Conservation (phyloP, 2,329 filamentous ascomycete species). For the Cladosporium sp. region DNA sequence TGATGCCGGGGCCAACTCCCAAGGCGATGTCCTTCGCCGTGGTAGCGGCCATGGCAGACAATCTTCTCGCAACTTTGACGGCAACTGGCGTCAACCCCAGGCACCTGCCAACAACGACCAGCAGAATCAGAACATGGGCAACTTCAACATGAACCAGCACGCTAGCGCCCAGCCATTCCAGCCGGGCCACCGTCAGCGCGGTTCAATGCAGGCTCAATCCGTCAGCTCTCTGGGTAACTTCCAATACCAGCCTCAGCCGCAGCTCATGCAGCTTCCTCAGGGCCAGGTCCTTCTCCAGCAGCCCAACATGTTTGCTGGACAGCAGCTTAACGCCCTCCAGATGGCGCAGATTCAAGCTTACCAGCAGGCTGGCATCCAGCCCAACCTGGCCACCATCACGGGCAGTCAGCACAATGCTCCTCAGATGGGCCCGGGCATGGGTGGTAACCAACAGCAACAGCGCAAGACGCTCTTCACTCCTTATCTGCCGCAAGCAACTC, state of each 20-base stretch:
- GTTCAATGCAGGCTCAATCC: constrained; percentile 76
- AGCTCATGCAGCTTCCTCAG: constrained; percentile 78
- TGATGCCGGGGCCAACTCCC: constrained; percentile 46
- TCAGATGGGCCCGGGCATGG: constrained; percentile 48
- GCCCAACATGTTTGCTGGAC: constrained; percentile 76
- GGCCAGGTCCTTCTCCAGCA: constrained; percentile 77
- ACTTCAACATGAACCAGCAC: constrained; percentile 67
- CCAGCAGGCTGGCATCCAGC: constrained; percentile 77
- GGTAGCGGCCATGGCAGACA: constrained; percentile 78
- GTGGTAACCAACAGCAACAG: constrained; percentile 78
- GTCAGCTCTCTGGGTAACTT: constrained; percentile 80
- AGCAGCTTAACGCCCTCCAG: constrained; percentile 83
- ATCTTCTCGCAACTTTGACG: constrained; percentile 89
- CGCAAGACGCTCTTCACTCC: constrained; percentile 98
- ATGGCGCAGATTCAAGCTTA: constrained; percentile 87
- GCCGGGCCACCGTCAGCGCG: constrained; percentile 81
- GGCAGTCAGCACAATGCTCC: constrained; percentile 41
- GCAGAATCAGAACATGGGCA: constrained; percentile 51
- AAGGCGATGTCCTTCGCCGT: constrained; percentile 68
- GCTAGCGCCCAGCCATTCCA: constrained; percentile 73
- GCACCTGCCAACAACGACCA: constrained; percentile 47
- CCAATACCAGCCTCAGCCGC: constrained; percentile 79
- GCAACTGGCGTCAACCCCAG: constrained; percentile 82
- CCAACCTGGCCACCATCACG: constrained; percentile 29
- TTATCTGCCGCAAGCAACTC: constrained; percentile 88